Evolutionary conservation across 495 filamentous ascomycete species (phyloP).

Genomic region (Cercophora samala): DNA sequence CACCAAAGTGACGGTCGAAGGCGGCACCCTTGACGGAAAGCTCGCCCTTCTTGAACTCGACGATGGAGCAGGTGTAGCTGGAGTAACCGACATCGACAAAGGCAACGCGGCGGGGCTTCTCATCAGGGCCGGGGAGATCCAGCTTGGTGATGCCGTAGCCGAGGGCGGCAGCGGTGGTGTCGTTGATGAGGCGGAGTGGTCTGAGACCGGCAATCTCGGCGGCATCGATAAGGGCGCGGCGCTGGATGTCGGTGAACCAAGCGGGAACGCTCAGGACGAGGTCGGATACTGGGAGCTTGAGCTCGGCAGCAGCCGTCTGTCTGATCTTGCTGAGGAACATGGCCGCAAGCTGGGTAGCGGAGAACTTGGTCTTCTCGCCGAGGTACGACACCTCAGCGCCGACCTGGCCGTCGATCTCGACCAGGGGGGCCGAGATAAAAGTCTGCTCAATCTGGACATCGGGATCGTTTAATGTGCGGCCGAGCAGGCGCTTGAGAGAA

Average conservation of each 20-base stretch:
- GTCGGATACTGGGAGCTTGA: constrained; percentile 91
- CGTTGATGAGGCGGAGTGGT: constrained; percentile 91
- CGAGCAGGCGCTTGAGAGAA: constrained; percentile 86
- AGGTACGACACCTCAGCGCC: constrained; percentile 93
- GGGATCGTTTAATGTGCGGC: constrained; percentile 80
- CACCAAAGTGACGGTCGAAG: constrained; percentile 94
- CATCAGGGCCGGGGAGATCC: constrained; percentile 81
- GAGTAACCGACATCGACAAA: constrained; percentile 97
- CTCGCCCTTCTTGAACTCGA: constrained; percentile 97
- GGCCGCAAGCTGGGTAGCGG: constrained; percentile 82
- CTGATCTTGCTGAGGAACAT: constrained; percentile 97
- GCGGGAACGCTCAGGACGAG: constrained; percentile 90
- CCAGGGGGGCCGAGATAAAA: constrained; percentile 80
- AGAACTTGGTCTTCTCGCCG: constrained; percentile 91
- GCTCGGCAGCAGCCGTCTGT: constrained; percentile 77
- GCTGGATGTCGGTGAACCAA: constrained; percentile 96
- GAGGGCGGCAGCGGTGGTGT: constrained; percentile 93
- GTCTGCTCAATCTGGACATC: constrained; percentile 89
- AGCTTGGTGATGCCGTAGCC: constrained; percentile 97
- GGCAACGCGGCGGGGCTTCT: constrained; percentile 87
- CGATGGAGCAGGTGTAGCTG: constrained; percentile 90
- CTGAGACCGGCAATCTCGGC: constrained; percentile 93
- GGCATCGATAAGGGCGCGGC: constrained; percentile 84
- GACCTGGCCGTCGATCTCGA: constrained; percentile 89
- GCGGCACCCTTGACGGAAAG: constrained; percentile 89